phyloP scores from a whole-genome alignment of 495 filamentous ascomycete species.

The Talaromyces borbonicus region DNA sequence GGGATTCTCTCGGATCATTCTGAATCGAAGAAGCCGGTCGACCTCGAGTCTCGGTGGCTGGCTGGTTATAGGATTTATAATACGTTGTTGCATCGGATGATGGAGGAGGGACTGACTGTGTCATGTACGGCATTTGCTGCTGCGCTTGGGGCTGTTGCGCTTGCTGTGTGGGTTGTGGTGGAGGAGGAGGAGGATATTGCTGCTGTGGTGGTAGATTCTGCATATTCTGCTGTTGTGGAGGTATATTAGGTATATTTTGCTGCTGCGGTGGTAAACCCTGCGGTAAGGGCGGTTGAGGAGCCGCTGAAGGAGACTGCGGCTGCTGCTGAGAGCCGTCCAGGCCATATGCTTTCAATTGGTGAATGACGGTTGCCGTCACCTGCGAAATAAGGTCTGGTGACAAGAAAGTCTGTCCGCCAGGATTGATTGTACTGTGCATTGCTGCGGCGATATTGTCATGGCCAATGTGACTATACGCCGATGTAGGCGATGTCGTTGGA shows the following conservation, averaged over 20 bases:
- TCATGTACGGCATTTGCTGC: neutral
- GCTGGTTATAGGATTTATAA: too few relatives aligned
- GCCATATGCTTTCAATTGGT: conserved; percentile 39
- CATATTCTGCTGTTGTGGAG: too few relatives aligned
- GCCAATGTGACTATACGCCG: conserved; percentile 26
- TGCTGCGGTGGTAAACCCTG: too few relatives aligned
- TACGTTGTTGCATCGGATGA: conserved; percentile 11
- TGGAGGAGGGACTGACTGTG: neutral
- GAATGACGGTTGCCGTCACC: conserved; percentile 44
- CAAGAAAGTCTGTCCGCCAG: conserved; percentile 19
- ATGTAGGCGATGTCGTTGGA: conserved; percentile 7
- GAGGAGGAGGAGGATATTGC: conserved; percentile 15
- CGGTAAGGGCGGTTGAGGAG: too few relatives aligned
- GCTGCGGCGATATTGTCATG: conserved; percentile 42
- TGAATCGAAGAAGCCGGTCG: conserved; percentile 9
- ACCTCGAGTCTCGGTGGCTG: neutral
- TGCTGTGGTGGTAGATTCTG: too few relatives aligned
- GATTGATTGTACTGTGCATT: conserved; percentile 24
- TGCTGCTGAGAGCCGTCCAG: conserved; percentile 22
- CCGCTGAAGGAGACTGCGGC: conserved; percentile 4
- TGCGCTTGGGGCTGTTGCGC: conserved; percentile 13
- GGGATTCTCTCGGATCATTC: conserved; percentile 13
- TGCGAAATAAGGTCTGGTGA: conserved; percentile 42
- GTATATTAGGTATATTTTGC: too few relatives aligned
- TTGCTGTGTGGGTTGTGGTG: conserved; percentile 22